Base-by-base conservation (phyloP, 352 stramenopile species). In the Pythium grandisporangium region DNA sequence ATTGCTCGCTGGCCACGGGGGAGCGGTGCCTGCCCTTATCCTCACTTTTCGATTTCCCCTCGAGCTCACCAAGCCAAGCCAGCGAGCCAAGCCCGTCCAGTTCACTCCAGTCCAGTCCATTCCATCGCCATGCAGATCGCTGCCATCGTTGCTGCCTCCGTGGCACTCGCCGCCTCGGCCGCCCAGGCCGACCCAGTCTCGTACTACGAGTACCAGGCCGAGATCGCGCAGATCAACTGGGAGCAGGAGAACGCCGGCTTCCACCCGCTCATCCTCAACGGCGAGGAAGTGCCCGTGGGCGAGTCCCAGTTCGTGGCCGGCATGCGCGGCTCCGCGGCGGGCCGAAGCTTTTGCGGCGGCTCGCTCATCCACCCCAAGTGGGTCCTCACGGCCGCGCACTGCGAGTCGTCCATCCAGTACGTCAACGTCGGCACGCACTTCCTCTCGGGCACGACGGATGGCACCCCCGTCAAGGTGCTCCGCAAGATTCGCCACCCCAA, bases 381-480 rank as follows among this genome's bases (percentile, higher is more conserved):
- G 42, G 38, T 66, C 19, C 50, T 66, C 41, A 56, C 52, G 20
- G 57, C 57, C 16, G 57, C 47, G 17, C 57, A 66, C 45, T 66
- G 57, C 47, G 37, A 47, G 10, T 39, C 17, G 30, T 32, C 16
- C 33, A 50, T 53, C 44, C 27, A 19, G 5, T 59, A 52, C 35
- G 52, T 57, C 7, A 48, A 45, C 30, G 51, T 66, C 10, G 57
- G 57, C 22, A 55, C 51, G n/a, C 52, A 62, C 45, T 59, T 51
- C 36, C 19, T 59, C 12, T 30, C 12, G 14, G 55, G 52, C 37
- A 43, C 23, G 19, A 44, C 42, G 11, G 51, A 61, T 27, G 56
- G 56, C 29, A 49, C 45, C 26, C 30, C 19, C 4, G 43, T 65
- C 38, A 38, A 42, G 27, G 39, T 65, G 26, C 17, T 44, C 5